Evolutionary conservation across 176 grass and related monocot genomes (phyloP).

Genomic region (bread wheat (Triticum aestivum)): DNA sequence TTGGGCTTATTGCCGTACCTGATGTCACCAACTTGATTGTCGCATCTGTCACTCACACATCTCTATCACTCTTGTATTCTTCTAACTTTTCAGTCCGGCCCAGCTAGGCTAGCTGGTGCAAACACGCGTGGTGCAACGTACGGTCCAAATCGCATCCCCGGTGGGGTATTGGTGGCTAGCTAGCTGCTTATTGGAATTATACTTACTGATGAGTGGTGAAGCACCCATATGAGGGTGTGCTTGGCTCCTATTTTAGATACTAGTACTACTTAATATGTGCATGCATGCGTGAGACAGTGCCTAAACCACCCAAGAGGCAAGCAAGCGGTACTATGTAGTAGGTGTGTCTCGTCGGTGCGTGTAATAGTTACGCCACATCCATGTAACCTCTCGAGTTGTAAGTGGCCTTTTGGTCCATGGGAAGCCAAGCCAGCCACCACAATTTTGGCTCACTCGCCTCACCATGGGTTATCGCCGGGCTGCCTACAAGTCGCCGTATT

Average conservation of each 20-base stretch:
- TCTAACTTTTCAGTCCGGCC: neutral
- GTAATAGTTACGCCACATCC: neutral
- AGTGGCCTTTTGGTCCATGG: neutral
- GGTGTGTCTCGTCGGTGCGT: neutral
- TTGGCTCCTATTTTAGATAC: neutral
- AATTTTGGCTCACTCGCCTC: neutral
- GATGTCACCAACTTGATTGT: neutral
- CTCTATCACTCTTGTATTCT: neutral
- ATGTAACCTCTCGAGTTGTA: neutral
- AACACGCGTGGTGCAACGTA: neutral
- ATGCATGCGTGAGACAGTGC: neutral
- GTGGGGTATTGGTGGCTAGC: neutral
- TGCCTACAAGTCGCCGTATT: neutral
- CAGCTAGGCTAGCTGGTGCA: neutral
- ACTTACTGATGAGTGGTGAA: neutral
- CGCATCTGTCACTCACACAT: slow-evolving; percentile 3
- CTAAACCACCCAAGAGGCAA: neutral
- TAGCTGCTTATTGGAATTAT: neutral
- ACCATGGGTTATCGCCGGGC: neutral
- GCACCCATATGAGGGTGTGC: neutral
- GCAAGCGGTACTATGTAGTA: neutral
- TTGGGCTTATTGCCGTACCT: neutral
- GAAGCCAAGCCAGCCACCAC: neutral
- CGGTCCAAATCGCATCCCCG: neutral
- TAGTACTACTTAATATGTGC: neutral